A percentile compares a stretch with the other conserved stretches of the same genome.
These are phyloP conservation scores for Tetrahymena elliotti DNA, from an alignment of 73 alveolate species.

Conservation along the genomic window DNA sequence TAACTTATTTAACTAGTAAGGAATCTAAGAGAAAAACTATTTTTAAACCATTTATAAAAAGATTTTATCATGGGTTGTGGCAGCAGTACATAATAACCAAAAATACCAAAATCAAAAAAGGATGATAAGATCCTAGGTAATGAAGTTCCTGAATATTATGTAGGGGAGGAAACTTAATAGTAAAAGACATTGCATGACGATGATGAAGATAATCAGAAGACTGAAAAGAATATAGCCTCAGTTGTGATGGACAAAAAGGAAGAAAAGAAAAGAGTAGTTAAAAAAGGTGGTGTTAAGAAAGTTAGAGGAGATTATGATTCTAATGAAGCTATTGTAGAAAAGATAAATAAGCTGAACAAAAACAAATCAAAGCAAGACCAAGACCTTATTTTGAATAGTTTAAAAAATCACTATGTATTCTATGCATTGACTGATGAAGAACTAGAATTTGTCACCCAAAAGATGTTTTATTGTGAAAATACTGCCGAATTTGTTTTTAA, in stretches of 20 bases:
- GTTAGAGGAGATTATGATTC: background rate
- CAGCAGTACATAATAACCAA: background rate
- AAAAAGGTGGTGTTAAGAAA: background rate
- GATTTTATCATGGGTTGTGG: background rate
- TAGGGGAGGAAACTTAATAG: background rate
- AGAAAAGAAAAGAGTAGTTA: background rate
- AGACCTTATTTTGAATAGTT: background rate
- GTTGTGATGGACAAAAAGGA: background rate
- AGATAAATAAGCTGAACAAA: background rate
- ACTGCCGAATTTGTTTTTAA: slow-evolving; percentile 54
- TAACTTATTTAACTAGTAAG: background rate
- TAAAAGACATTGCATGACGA: background rate
- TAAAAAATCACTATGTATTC: background rate
- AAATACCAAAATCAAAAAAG: background rate
- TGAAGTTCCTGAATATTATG: background rate
- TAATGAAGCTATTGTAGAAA: background rate
- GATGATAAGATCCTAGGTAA: background rate
- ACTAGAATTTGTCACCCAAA: slow-evolving; percentile 6
- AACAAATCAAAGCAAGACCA: background rate
- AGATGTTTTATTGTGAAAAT: slow-evolving; percentile 37
- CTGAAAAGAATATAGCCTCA: background rate
- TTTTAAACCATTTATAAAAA: background rate
- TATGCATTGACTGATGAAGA: background rate
- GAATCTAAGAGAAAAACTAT: background rate
- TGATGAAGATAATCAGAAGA: background rate